Base-by-base conservation (phyloP, 495 filamentous ascomycete species). In the Pseudevernia furfuracea region DNA sequence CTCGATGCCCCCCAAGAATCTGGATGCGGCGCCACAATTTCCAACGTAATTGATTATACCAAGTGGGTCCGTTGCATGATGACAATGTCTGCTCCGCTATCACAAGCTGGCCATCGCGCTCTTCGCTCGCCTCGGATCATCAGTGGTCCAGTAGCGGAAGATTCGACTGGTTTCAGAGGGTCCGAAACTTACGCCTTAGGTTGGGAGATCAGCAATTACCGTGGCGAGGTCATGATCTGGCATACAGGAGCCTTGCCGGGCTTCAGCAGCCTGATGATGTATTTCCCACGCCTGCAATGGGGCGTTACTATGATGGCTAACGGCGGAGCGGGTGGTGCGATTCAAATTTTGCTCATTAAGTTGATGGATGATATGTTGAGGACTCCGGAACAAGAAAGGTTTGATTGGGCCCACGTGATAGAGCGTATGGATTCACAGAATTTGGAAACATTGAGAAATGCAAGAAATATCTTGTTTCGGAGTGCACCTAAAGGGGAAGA, bases 21-120 rank as follows among this genome's bases (percentile, higher is more conserved):
- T n/a, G 82, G 81, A 25, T 80, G 79, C 0, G 83, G 83, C 0
- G 69, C 75, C 0, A 74, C 81, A 3, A 75, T 84, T 19, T 80
- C 77, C 34, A 82, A 70, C 30, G 83, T 83, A 10, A 65, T 75
- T 3, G 83, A 85, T 58, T 86, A 84, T 53, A 69, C 78, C 0
- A 75, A 72, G 21, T 86, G 81, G 81, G 48, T 83, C 3, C 71
- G 72, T 12, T 74, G 76, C 38, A 34, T 73, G 68, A 72, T 78
- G 30, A 61, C 72, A n/a, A 62, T 70, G 43, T 66, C 69, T 1
- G 67, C 66, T 1, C 76, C 77, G 2, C 58, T 79, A 4, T 71
- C 74, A 32, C 60, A 58, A 64, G 70, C 71, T 36, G 77, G 71
- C 4, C 75, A 80, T 52, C 71, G 70, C 34, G 72, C 72, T 4